phyloP scores from a whole-genome alignment of 2,329 filamentous ascomycete genomes.

The Aspergillus ruber region DNA sequence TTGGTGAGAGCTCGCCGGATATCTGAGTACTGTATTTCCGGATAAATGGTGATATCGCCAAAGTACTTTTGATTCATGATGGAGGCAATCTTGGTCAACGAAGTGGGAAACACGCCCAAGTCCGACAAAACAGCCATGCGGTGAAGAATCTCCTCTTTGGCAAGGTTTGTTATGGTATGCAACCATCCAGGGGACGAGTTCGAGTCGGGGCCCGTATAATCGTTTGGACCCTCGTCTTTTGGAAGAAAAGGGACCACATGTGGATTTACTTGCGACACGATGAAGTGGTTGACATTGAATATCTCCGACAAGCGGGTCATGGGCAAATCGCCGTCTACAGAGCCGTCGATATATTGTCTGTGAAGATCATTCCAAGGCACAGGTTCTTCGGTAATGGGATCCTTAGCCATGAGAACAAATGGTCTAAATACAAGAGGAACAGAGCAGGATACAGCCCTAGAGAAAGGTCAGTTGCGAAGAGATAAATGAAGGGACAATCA shows the following conservation, averaged over 20 bases:
- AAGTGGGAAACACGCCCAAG: slow-evolving; percentile 70
- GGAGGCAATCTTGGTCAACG: slow-evolving; percentile 69
- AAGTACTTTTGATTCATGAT: slow-evolving; percentile 87
- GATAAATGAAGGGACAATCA: slow-evolving; percentile 8
- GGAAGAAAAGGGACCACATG: slow-evolving; percentile 82
- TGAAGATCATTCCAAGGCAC: slow-evolving; percentile 80
- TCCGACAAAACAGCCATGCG: slow-evolving; percentile 75
- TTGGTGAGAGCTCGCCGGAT: slow-evolving; percentile 75
- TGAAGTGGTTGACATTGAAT: slow-evolving; percentile 98
- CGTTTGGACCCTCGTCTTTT: slow-evolving; percentile 56
- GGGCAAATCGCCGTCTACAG: slow-evolving; percentile 87
- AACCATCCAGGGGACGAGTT: slow-evolving; percentile 49
- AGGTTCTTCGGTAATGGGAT: slow-evolving; percentile 69
- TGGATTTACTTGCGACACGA: slow-evolving; percentile 93
- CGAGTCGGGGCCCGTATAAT: slow-evolving; percentile 23
- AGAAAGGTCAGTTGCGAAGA: slow-evolving; percentile 9
- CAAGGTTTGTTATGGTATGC: slow-evolving; percentile 61
- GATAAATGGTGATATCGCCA: slow-evolving; percentile 90
- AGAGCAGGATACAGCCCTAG: slow-evolving; percentile 78
- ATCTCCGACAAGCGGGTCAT: slow-evolving; percentile 86
- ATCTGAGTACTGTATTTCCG: slow-evolving; percentile 67
- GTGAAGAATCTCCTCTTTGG: slow-evolving; percentile 73
- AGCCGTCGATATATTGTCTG: slow-evolving; percentile 87
- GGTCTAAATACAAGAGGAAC: slow-evolving; percentile 81
- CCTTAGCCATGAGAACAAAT: slow-evolving; percentile 73